A percentile compares a stretch with the other conserved stretches of the same genome.
Evolutionary conservation across 1,139 yeast species (phyloP).

Genomic region (Pneumocystis carinii): DNA sequence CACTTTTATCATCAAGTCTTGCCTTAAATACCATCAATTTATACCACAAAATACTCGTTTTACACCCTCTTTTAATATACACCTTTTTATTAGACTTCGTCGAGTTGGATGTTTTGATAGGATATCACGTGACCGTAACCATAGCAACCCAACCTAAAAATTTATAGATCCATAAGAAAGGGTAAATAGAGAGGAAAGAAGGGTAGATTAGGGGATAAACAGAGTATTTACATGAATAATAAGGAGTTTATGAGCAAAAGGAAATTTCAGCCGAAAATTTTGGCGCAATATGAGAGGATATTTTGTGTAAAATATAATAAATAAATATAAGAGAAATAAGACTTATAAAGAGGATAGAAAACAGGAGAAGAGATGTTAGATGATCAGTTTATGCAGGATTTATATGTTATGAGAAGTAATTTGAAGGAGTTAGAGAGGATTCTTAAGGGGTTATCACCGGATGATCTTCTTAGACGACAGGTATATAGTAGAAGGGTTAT

Average conservation of each 20-base stretch:
- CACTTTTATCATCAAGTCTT: background rate
- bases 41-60: background rate
- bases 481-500: background rate
- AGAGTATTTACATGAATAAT: background rate
- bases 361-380: background rate
- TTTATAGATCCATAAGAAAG: no score
- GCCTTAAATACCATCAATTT: background rate
- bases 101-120: no score
- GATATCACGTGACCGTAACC: no score
- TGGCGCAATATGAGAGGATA: background rate
- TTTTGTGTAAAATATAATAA: background rate
- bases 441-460: constrained; percentile 18
- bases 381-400: background rate
- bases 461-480: constrained; percentile 17
- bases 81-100: background rate
- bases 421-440: constrained; percentile 17
- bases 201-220: background rate
- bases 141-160: no score
- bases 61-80: background rate
- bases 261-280: background rate
- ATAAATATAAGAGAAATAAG: background rate
- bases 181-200: background rate
- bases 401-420: background rate
- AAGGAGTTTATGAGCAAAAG: background rate
- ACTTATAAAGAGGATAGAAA: background rate